Evolutionary conservation across 2,329 filamentous ascomycete genomes (phyloP), one percentile per base, ranked within the genome.

Genomic region (Exophiala lecanii-corni): DNA sequence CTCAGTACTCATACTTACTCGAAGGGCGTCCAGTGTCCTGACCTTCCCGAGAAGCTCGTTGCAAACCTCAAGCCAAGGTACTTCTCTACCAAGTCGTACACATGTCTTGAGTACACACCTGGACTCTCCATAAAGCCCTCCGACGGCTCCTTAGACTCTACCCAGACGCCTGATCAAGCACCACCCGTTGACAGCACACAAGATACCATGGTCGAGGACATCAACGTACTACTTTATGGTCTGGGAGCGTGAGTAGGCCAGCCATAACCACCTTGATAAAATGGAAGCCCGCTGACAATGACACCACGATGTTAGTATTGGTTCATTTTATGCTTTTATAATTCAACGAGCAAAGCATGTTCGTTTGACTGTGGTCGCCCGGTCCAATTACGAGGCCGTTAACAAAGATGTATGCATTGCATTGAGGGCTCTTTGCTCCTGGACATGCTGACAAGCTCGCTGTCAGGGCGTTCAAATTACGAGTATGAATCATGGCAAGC

Each of bases 311-410:
- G n/a, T n/a, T 34, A 77, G 74, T 0, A 77, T 78, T 39, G 75
- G 75, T 19, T 75, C 73, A 2, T 78, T 79, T 50, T 79, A 79
- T 53, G 71, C 73, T 5, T 78, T 77, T 45, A 69, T 78, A 25
- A 54, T 78, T 0, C 67, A 63, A 39, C 66, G 70, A 2, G 62
- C 58, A 21, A 49, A 64, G 2, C 60, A 59, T 16, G 65, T 71
- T 6, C 61, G 60, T 4, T 45, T 72, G 12, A 68, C 65, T 0
- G 68, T 71, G 0, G 63, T 69, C 9, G 69, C 68, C 6, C 62
- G 69, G 45, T 71, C 69, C 1, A 72, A 71, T 39, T 70, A 70
- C 35, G 62, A 69, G 4, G 66, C 62, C 5, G 66, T 72, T 2
- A 60, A 63, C 17, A 45, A 56, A 9, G 59, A 69, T 49, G 67